These are phyloP conservation scores for Aaosphaeria arxii DNA, from an alignment of 2,329 filamentous ascomycete genomes.

Conservation along the genomic window DNA sequence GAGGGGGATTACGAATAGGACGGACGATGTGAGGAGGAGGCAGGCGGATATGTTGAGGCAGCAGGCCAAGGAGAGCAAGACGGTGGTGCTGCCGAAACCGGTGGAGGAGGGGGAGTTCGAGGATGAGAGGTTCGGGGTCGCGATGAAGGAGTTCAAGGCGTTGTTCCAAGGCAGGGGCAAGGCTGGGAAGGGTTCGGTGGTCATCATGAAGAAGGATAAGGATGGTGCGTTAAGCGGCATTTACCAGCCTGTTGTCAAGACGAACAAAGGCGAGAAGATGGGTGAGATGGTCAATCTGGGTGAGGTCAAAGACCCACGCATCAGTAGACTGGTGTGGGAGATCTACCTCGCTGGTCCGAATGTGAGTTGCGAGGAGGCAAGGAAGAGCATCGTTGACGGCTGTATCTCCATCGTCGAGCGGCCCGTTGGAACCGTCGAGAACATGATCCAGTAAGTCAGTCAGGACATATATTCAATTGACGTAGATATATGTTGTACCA, in stretches of 20 bases:
- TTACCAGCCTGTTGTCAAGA: conserved; percentile 25
- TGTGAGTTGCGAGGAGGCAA: conserved; percentile 79
- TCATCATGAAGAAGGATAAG: conserved; percentile 68
- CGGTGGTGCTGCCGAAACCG: conserved; percentile 26
- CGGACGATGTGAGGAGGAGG: conserved; percentile 48
- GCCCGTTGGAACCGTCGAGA: conserved; percentile 81
- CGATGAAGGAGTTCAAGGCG: conserved; percentile 74
- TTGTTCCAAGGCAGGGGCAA: conserved; percentile 76
- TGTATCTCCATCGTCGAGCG: conserved; percentile 84
- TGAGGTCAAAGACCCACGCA: conserved; percentile 70
- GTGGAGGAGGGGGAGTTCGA: conserved; percentile 50
- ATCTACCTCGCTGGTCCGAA: conserved; percentile 84
- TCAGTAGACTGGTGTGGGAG: conserved; percentile 81
- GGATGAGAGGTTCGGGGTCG: conserved; percentile 72
- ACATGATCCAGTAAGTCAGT: conserved; percentile 57
- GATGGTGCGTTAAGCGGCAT: conserved; percentile 55
- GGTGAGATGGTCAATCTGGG: conserved; percentile 61
- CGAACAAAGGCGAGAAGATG: conserved; percentile 38
- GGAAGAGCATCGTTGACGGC: conserved; percentile 80
- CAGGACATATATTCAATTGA: too few relatives aligned
- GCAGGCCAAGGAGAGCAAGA: conserved; percentile 41
- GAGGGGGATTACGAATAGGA: conserved; percentile 73
- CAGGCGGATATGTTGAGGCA: conserved; percentile 37
- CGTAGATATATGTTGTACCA: too few relatives aligned
- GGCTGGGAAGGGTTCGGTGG: conserved; percentile 74